Conservation (phyloP, 1,139 yeast species). For the Protomyces macrosporus region DNA sequence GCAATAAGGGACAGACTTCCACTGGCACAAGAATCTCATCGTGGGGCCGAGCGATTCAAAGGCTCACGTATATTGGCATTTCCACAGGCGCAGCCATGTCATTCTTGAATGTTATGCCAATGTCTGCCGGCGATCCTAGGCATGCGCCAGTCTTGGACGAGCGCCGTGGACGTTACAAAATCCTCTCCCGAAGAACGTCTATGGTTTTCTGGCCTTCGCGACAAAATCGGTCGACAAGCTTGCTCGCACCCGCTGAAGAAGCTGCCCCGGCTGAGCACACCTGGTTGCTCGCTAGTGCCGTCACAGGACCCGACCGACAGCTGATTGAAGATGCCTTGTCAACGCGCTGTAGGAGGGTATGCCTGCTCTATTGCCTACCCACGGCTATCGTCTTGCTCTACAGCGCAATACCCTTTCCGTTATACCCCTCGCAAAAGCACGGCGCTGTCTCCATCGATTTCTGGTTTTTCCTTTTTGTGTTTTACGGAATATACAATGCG, state of each 20-base stretch:
- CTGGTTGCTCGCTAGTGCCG: constrained; percentile 13
- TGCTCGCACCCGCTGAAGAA: neutral
- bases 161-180: constrained; percentile 15
- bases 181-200: constrained; percentile 24
- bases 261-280: constrained; percentile 2
- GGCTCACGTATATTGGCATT: neutral
- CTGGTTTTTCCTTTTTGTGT: constrained; percentile 29
- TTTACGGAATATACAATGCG: constrained; percentile 30
- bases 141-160: neutral
- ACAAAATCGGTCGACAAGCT: neutral
- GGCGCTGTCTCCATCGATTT: constrained; percentile 19
- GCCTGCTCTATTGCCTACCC: constrained; percentile 18
- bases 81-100: constrained; percentile 15
- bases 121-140: constrained; percentile 26
- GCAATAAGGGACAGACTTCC: too few species aligned
- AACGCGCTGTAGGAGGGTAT: constrained; percentile 11
- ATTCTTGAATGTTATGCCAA: constrained; percentile 27
- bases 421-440: neutral
- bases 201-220: constrained; percentile 21
- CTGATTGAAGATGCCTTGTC: constrained; percentile 8
- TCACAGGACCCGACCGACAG: constrained; percentile 9
- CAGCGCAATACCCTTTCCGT: constrained; percentile 18
- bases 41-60: neutral
- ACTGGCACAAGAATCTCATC: too few species aligned
- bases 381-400: constrained; percentile 13